Evolutionary conservation across 345 rosid genomes (phyloP).

Genomic region (Eucalyptus brandiana): DNA sequence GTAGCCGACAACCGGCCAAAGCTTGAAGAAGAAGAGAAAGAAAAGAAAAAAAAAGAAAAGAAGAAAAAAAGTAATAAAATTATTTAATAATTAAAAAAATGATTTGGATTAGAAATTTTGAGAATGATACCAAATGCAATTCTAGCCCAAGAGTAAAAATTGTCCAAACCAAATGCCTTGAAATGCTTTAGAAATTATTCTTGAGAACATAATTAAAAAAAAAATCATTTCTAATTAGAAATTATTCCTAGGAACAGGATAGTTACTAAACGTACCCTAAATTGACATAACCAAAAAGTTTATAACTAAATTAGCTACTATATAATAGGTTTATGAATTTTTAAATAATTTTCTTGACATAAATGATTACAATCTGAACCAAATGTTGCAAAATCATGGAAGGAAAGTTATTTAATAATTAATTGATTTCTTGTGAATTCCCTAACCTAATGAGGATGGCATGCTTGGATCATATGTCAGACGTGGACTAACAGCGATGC

Average conservation of each 20-base stretch:
- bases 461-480: not conserved
- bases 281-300: not conserved
- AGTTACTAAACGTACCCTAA: fast-evolving
- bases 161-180: no score
- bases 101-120: no score
- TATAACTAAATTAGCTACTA: fast-evolving
- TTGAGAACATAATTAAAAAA: no score
- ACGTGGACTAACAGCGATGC: not conserved
- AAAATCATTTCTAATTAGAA: no score
- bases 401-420: not conserved
- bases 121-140: no score
- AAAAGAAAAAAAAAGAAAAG: no score
- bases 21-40: no score
- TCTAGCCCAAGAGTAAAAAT: no score
- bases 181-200: no score
- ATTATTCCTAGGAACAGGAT: fast-evolving
- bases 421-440: not conserved
- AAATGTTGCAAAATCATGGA: not conserved
- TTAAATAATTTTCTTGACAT: not conserved
- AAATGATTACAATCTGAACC: not conserved
- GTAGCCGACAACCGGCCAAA: no score
- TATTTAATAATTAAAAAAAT: no score
- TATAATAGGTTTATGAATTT: not conserved
- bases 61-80: no score
- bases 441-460: not conserved